phyloP scores from a whole-genome alignment of 495 filamentous ascomycete genomes.

The Trichoderma reesei region DNA sequence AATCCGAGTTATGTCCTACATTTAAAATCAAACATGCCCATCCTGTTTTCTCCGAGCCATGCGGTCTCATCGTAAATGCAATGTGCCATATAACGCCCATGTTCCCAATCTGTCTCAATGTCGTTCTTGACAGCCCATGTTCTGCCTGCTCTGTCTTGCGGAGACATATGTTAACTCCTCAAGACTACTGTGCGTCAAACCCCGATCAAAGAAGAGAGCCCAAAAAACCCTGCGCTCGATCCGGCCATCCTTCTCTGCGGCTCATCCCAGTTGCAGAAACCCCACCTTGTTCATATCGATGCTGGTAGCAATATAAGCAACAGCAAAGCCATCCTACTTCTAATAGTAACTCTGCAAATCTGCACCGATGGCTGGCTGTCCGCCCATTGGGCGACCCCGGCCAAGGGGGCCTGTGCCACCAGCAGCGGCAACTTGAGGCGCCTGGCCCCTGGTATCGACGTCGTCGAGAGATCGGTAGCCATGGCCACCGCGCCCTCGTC shows the following conservation, averaged over 20 bases:
- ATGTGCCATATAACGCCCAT: neutral
- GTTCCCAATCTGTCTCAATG: neutral
- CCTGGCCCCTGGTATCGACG: slow-evolving; percentile 15
- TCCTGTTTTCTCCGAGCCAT: neutral
- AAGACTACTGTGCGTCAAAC: neutral
- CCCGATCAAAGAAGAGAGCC: neutral
- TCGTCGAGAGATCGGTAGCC: slow-evolving; percentile 41
- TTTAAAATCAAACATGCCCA: neutral
- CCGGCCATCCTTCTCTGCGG: neutral
- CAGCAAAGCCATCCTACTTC: neutral
- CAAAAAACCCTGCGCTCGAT: neutral
- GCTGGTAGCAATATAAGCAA: neutral
- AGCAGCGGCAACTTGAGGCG: neutral
- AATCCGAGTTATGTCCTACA: neutral
- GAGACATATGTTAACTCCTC: neutral
- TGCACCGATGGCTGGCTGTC: slow-evolving; percentile 10
- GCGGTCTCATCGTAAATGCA: neutral
- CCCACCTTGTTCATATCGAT: neutral
- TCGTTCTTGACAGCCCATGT: too few species aligned
- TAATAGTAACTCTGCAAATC: slow-evolving; percentile 22
- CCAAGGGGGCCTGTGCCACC: slow-evolving; percentile 14
- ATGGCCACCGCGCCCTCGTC: slow-evolving; percentile 32
- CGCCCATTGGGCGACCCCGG: slow-evolving; percentile 8
- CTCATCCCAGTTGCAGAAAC: neutral
- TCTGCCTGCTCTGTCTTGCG: too few species aligned